Base-by-base conservation (phyloP, 1,284 basidiomycete species). In the Phylloporus gajari region DNA sequence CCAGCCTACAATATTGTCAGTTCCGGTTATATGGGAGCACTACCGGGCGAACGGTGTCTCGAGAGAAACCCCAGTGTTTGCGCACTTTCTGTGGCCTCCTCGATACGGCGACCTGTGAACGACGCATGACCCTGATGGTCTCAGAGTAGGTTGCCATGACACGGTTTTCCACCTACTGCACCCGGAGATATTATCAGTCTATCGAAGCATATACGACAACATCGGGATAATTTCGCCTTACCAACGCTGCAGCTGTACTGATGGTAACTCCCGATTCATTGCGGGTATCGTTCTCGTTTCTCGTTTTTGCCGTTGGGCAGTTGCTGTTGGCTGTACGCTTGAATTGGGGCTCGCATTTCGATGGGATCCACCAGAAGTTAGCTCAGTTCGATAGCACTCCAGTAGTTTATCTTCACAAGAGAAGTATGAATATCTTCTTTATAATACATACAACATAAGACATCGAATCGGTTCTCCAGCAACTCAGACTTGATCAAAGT, bases 391-490 rank as follows among this genome's bases (percentile, higher is more conserved):
- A 35, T 35, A 35, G 35, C 35, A 35, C 35, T 35, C 35, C 35
- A 6, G 7, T 17, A 44, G 42, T 44, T 44, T 44, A 44, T 17
- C 17, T 44, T 44, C 42, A 17, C 42, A 44, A 44, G 42, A 44
- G 42, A 44, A 44, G 42, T 17, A 44, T 44, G 13, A 17, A 44
- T 44, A 44, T 44, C 35, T 35, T 35, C 8, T 44, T 44, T 44
- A 17, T 44, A 44, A 17, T 44, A 44, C 42, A 44, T 44, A 44
- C 42, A 44, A 44, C 13, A 15, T 44, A 44, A 44, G 17, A 44
- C 42, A 35, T 35, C 76, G 71, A 88, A 87, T 66, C 86, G 86
- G 60, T 83, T 85, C 86, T 88, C 71, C 30, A 78, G 59, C 32
- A 11, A 15, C 7, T 5, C 21, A 3, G 19, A 69, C 53, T 42